Conservation (phyloP, 495 filamentous ascomycete genomes). For the Pyronema omphalodes region DNA sequence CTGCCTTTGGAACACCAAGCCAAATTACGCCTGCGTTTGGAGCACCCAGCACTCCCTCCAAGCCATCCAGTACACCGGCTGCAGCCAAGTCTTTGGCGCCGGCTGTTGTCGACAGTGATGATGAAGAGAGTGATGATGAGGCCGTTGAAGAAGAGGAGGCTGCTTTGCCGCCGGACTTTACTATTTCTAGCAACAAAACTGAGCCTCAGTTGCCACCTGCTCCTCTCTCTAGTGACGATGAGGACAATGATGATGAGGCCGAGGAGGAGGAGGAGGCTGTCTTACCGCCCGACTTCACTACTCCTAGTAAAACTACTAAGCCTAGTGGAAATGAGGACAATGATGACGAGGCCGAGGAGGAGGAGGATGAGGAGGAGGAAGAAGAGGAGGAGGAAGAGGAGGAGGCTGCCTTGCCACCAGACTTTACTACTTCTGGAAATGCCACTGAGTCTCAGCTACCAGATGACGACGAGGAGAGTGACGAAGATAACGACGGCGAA, state of each 20-base stretch:
- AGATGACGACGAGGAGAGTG: slow-evolving; percentile 4
- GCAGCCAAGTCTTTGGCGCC: slow-evolving; percentile 23
- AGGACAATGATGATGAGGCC: slow-evolving; percentile 4
- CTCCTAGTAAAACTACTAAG: slow-evolving; percentile 20
- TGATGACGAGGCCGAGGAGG: slow-evolving; percentile 2
- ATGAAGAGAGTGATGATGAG: slow-evolving; percentile 5
- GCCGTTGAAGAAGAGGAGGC: slow-evolving; percentile 9
- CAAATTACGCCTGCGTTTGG: too few relatives aligned
- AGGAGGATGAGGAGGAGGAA: slow-evolving; percentile 23
- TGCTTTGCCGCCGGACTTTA: slow-evolving; percentile 11
- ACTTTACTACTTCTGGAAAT: slow-evolving; percentile 30
- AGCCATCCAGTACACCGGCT: too few relatives aligned
- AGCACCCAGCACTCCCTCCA: too few relatives aligned
- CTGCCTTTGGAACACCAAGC: too few relatives aligned
- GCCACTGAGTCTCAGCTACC: slow-evolving; percentile 9
- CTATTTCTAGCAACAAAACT: background rate
- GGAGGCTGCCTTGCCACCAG: slow-evolving; percentile 36
- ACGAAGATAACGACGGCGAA: slow-evolving; percentile 7
- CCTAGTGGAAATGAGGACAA: slow-evolving; percentile 8
- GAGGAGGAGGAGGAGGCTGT: slow-evolving; percentile 32
- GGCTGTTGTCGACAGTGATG: slow-evolving; percentile 7
- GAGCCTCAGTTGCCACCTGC: slow-evolving; percentile 23
- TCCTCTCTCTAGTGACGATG: slow-evolving; percentile 8
- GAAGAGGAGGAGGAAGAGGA: slow-evolving; percentile 26
- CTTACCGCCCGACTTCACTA: slow-evolving; percentile 41